These are phyloP conservation scores for Podaxis sp. DNA, from an alignment of 768 basidiomycete species.

Conservation along the genomic window DNA sequence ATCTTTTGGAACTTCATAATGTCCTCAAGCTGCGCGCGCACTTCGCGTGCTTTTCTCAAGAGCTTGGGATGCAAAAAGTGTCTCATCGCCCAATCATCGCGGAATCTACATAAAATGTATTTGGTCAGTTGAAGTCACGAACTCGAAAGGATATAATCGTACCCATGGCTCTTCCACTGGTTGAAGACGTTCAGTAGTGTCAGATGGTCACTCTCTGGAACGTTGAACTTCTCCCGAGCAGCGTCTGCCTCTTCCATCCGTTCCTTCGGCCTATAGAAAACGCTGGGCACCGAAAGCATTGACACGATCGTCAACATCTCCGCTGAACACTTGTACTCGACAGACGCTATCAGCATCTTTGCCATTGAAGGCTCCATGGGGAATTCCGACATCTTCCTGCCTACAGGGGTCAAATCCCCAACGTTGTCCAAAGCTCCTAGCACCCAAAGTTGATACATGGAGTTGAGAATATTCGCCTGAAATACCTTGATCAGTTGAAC, in stretches of 20 bases:
- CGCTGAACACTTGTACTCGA: constrained; percentile 88
- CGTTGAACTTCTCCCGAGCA: constrained; percentile 96
- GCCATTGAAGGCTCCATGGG: constrained; percentile 99
- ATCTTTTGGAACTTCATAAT: constrained; percentile 99
- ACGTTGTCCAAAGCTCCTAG: constrained; percentile 96
- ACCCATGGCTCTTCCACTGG: constrained; percentile 98
- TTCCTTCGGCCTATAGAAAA: constrained; percentile 97
- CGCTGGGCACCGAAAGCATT: constrained; percentile 97
- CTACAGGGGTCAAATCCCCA: constrained; percentile 90
- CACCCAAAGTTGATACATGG: constrained; percentile 99
- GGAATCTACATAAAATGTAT: constrained; percentile 51
- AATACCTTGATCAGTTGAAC: background rate
- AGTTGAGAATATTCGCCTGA: constrained; percentile 95
- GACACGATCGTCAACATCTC: constrained; percentile 99
- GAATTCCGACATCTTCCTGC: constrained; percentile 98
- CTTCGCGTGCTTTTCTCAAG: constrained; percentile 92
- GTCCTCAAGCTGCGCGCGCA: constrained; percentile 93
- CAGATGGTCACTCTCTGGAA: constrained; percentile 96
- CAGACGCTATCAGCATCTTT: constrained; percentile 96
- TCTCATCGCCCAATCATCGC: constrained; percentile 92
- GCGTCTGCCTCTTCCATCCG: constrained; percentile 98
- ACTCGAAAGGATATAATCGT: constrained; percentile 26
- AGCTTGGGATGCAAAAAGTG: constrained; percentile 98
- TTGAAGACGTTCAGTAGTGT: constrained; percentile 95
- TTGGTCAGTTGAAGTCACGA: constrained; percentile 11